Percentiles rank a stretch among this genome's conserved stretches.
phyloP scores from a whole-genome alignment of 805 yeast species.

The Pachysolen tannophilus region DNA sequence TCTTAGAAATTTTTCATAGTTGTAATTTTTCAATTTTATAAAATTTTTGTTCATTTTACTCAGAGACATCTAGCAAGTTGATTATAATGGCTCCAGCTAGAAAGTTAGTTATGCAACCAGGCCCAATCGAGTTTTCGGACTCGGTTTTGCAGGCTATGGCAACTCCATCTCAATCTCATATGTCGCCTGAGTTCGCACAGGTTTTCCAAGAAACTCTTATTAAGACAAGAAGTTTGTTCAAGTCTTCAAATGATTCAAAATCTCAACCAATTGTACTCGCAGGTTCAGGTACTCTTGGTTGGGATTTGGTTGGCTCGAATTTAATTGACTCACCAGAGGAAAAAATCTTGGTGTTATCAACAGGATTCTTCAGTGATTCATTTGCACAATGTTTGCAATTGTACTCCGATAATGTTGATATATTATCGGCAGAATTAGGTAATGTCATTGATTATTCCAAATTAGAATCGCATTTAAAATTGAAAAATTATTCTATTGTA shows the following conservation, averaged over 20 bases:
- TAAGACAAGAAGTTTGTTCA: constrained; percentile 67
- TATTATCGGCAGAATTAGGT: constrained; percentile 67
- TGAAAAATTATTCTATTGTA: constrained; percentile 52
- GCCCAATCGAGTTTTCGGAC: constrained; percentile 59
- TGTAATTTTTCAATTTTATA: too few relatives aligned
- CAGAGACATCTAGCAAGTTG: too few relatives aligned
- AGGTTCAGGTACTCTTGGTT: constrained; percentile 93
- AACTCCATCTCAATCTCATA: constrained; percentile 83
- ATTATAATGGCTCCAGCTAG: constrained; percentile 16
- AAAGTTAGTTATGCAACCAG: constrained; percentile 27
- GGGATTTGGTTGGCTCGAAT: constrained; percentile 86
- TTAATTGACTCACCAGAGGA: constrained; percentile 54
- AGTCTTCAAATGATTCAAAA: constrained; percentile 44
- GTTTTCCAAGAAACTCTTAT: constrained; percentile 64
- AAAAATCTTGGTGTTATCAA: constrained; percentile 70
- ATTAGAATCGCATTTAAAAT: constrained; percentile 47
- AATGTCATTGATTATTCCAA: constrained; percentile 49
- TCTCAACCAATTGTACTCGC: constrained; percentile 78
- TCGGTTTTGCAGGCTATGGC: constrained; percentile 73
- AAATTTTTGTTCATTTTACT: too few relatives aligned
- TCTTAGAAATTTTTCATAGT: too few relatives aligned
- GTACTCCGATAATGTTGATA: constrained; percentile 73
- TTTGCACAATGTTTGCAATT: constrained; percentile 69
- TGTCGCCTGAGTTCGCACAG: constrained; percentile 72
- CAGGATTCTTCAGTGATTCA: constrained; percentile 84